Evolutionary conservation across 257 asterid species (phyloP), one percentile per base, ranked within the genome.

Genomic region (Schizonepeta tenuifolia): DNA sequence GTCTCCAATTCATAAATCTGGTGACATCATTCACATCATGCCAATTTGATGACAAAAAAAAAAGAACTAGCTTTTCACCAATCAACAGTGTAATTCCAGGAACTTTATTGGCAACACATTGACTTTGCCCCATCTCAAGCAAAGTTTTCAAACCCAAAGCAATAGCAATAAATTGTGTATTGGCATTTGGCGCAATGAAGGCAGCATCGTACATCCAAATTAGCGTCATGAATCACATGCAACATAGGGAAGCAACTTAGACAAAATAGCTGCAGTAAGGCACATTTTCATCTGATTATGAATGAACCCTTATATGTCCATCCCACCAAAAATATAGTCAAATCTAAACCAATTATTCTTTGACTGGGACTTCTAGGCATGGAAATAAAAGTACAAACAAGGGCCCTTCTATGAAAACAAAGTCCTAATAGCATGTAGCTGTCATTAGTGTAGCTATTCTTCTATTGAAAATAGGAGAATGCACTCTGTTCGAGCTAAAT

Each of bases 311-410:
- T 57, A 70, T 56, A 57, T 26, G 35, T 5, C 41, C 33, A 43
- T 31, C 76, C 61, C 20, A 36, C 69, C 61, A 54, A 28, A 24
- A 43, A 17, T 20, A 31, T 43, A 18, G n/a, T n/a, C n/a, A n/a
- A 24, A 55, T 12, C 56, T 50, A 13, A 1, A 10, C 46, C 33
- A 46, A 56, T 43, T 50, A 55, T 44, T 56, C 43, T 74, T 12
- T 9, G 31, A 55, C 26, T 17, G n/a, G 22, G 35, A 3, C 33
- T 17, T 9, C 6, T 44, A 38, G 21, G 3, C 21, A 36, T 35
- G 0, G 35, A 38, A 14, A 20, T 38, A 38, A 7, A 17, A 4
- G 49, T 62, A 40, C 7, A 54, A 13, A 5, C 40, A 18, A 61
- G 24, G 35, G 10, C 18, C n/a, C 3, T 38, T 61, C 47, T 51